Evolutionary conservation across 176 grass and related monocot genomes (phyloP).

Genomic region (Zoysia japonica): DNA sequence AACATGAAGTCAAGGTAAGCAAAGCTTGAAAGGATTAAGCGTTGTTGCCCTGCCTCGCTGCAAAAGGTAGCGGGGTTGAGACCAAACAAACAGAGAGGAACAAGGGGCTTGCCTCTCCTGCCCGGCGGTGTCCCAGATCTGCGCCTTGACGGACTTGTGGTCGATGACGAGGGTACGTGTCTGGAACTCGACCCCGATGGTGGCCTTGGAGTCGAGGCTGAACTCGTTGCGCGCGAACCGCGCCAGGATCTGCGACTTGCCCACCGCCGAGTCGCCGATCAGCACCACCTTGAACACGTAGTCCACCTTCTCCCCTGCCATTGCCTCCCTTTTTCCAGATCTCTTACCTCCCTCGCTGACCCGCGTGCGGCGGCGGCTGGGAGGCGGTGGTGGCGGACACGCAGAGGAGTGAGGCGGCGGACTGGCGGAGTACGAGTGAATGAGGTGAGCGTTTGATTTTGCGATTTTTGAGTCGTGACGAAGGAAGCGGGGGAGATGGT

Average conservation of each 20-base stretch:
- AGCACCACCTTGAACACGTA: conserved; percentile 98
- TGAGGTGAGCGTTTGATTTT: not conserved
- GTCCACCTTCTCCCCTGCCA: conserved; percentile 80
- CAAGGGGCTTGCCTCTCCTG: conserved; percentile 48
- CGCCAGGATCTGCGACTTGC: conserved; percentile 94
- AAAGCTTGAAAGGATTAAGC: not conserved
- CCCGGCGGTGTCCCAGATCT: conserved; percentile 88
- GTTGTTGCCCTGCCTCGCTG: not conserved
- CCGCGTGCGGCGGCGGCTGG: too few species aligned
- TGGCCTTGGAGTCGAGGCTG: conserved; percentile 93
- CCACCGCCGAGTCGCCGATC: conserved; percentile 90
- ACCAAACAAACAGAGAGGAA: not conserved
- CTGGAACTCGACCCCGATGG: conserved; percentile 93
- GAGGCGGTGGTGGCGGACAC: too few species aligned
- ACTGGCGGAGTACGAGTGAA: not conserved
- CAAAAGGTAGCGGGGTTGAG: not conserved
- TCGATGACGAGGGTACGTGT: conserved; percentile 82
- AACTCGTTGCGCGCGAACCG: conserved; percentile 98
- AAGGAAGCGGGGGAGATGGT: conserved; percentile 14
- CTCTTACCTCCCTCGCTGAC: too few species aligned
- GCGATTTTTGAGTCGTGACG: not conserved
- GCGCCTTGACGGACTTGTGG: conserved; percentile 70
- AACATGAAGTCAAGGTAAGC: not conserved
- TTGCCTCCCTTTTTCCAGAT: conserved; percentile 3
- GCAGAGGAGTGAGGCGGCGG: not conserved